These are phyloP conservation scores for Neobulgaria alba DNA, from an alignment of 2,329 filamentous ascomycete species.

Conservation along the genomic window DNA sequence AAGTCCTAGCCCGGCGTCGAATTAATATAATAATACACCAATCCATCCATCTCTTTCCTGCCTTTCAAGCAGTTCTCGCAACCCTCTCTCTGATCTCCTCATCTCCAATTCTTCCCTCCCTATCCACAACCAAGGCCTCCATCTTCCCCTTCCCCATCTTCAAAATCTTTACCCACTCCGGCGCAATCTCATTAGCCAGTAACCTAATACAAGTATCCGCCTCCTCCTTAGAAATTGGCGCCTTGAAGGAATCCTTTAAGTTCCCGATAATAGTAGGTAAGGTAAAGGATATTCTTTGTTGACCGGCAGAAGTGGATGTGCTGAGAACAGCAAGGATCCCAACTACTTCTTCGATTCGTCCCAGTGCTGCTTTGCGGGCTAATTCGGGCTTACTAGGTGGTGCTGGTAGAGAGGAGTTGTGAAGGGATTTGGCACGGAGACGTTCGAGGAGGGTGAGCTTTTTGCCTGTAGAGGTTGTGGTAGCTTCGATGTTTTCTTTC, in stretches of 20 bases:
- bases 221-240: conserved; percentile 38
- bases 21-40: neutral
- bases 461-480: conserved; percentile 27
- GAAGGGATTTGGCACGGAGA: conserved; percentile 61
- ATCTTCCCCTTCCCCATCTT: conserved; percentile 32
- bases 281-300: conserved; percentile 55
- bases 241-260: conserved; percentile 55
- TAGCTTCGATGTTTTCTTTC: conserved; percentile 26
- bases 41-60: neutral
- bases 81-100: conserved; percentile 22
- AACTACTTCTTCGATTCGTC: conserved; percentile 59
- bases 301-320: conserved; percentile 40
- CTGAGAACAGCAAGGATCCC: conserved; percentile 60
- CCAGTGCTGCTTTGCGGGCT: conserved; percentile 54
- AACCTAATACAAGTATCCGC: conserved; percentile 39
- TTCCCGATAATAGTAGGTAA: conserved; percentile 55
- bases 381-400: conserved; percentile 47
- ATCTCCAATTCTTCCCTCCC: conserved; percentile 24
- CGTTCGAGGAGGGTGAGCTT: conserved; percentile 66
- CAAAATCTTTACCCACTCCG: conserved; percentile 41
- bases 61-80: conserved; percentile 8
- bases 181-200: conserved; percentile 37
- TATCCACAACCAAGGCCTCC: conserved; percentile 37
- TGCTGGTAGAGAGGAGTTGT: conserved; percentile 35
- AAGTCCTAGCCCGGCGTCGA: too few species aligned